Base-by-base conservation (phyloP, 352 stramenopile species). In the Phytophthora multivora region DNA sequence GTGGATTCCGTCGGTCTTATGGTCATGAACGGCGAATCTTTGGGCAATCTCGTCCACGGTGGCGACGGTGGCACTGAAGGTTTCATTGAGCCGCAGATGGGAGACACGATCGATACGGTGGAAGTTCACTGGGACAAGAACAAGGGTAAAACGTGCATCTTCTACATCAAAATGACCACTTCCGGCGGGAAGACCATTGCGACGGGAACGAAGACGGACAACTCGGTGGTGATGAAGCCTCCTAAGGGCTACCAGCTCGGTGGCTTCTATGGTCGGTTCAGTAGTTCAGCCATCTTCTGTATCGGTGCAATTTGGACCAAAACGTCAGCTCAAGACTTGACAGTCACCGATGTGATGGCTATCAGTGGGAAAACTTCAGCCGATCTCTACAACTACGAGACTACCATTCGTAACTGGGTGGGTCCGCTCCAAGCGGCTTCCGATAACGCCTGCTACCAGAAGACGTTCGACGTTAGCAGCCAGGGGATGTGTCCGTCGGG, bases 321-420 rank as follows among this genome's bases (percentile, higher is more conserved):
- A 13, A 21, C 4, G 28, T 6, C 38, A 2, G 46, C 35, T 2
- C 28, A 31, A 5, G 61, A 75, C 26, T 33, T 71, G 4, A 1
- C 35, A 0, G 56, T 64, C 41, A 69, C 51, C 5, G 66, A 71
- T 49, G 16, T 61, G 5, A 64, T 71, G 66, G 55, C 48, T 0
- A 13, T 75, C 10, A n/a, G 45, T 16, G n/a, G 16, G 1, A 43
- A 45, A 1, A 38, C 26, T 11, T 51, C 39, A n/a, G 13, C 50
- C 11, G 53, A 62, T 16, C 33, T 68, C 9, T 70, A 67, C 28
- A 59, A 60, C 19, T 75, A 75, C 61, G 12, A 71, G 3, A 61
- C 55, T 0, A 75, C 55, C 2, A 68, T 68, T 43, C 66, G 66
- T 3, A 73, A 77, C 60, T 83, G 77, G 77, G 64, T 87, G 18